Percentiles rank a stretch among this genome's conserved stretches.
Conservation (phyloP, 2,329 filamentous ascomycete species). For the Aschersonia sp. region DNA sequence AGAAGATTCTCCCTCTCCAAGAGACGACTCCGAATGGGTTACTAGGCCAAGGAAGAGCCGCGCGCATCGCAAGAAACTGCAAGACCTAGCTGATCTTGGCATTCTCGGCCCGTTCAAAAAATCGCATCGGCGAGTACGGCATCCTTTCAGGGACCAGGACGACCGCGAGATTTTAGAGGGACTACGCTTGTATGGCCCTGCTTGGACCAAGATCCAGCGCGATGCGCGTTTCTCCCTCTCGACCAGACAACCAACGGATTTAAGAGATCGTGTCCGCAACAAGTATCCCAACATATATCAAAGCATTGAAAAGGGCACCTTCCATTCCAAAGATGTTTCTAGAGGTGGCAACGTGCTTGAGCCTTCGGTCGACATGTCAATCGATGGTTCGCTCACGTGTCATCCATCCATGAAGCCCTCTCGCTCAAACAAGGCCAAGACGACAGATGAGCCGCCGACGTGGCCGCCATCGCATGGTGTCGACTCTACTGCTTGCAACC, state of each 20-base stretch:
- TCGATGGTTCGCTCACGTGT: slow-evolving; percentile 28
- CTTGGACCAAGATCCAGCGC: slow-evolving; percentile 52
- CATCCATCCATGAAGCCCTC: slow-evolving; percentile 22
- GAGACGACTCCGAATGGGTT: slow-evolving; percentile 19
- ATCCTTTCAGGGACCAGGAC: slow-evolving; percentile 48
- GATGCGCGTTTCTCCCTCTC: slow-evolving; percentile 44
- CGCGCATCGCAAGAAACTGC: slow-evolving; percentile 39
- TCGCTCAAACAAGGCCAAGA: slow-evolving; percentile 23
- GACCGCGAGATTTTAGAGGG: slow-evolving; percentile 48
- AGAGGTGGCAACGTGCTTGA: slow-evolving; percentile 31
- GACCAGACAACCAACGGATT: slow-evolving; percentile 45
- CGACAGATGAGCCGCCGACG: slow-evolving; percentile 32
- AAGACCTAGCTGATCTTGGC: slow-evolving; percentile 41
- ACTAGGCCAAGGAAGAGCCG: slow-evolving; percentile 33
- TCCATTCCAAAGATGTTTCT: slow-evolving; percentile 27
- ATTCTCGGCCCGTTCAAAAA: slow-evolving; percentile 49
- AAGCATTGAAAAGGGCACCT: slow-evolving; percentile 38
- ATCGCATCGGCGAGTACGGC: slow-evolving; percentile 43
- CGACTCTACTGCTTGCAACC: slow-evolving; percentile 14
- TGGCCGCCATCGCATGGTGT: slow-evolving; percentile 22
- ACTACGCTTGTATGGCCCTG: slow-evolving; percentile 43
- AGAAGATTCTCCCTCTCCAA: slow-evolving; percentile 14
- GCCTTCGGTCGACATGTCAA: slow-evolving; percentile 34
- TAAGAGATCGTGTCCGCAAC: slow-evolving; percentile 49
- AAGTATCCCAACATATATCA: slow-evolving; percentile 46